phyloP scores from a whole-genome alignment of 495 filamentous ascomycete species.

The Penicillium robsamsonii region DNA sequence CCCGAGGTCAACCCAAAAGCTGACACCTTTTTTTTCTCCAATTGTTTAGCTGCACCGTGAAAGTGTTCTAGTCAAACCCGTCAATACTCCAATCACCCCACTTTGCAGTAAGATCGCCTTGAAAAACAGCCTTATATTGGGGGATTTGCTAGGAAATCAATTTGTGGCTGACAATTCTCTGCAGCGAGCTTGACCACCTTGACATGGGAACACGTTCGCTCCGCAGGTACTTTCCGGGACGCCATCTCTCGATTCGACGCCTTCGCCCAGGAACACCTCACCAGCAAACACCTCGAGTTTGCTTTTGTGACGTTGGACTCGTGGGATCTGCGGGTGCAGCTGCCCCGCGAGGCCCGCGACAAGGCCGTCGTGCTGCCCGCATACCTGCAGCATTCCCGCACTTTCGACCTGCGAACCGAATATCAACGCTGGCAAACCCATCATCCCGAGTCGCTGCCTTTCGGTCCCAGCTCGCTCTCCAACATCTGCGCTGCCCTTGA shows the following conservation, averaged over 20 bases:
- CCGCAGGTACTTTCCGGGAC: conserved; percentile 93
- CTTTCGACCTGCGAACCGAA: conserved; percentile 93
- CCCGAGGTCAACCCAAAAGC: conserved; percentile 12
- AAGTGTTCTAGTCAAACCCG: conserved; percentile 93
- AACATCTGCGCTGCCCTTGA: conserved; percentile 98
- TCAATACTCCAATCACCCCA: conserved; percentile 98
- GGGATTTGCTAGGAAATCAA: conserved; percentile 12
- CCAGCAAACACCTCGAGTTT: conserved; percentile 84
- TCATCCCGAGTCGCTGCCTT: conserved; percentile 94
- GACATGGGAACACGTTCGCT: conserved; percentile 98
- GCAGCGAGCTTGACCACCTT: conserved; percentile 93
- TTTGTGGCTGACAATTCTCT: conserved; percentile 33
- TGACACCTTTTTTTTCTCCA: conserved; percentile 16
- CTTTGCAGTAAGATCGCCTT: conserved; percentile 79
- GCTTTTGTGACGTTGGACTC: conserved; percentile 97
- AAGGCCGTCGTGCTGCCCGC: conserved; percentile 96
- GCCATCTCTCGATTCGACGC: conserved; percentile 91
- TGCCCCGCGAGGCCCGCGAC: conserved; percentile 94
- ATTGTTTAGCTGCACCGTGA: conserved; percentile 77
- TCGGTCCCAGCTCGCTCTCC: conserved; percentile 88
- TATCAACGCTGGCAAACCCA: conserved; percentile 98
- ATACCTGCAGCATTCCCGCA: conserved; percentile 94
- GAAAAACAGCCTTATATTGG: conserved; percentile 6
- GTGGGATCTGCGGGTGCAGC: conserved; percentile 97
- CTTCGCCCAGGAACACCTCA: conserved; percentile 85